Percentiles rank a stretch among this genome's conserved stretches.
Conservation (phyloP, 1,139 yeast genomes). For the Williopsis jadinii region DNA sequence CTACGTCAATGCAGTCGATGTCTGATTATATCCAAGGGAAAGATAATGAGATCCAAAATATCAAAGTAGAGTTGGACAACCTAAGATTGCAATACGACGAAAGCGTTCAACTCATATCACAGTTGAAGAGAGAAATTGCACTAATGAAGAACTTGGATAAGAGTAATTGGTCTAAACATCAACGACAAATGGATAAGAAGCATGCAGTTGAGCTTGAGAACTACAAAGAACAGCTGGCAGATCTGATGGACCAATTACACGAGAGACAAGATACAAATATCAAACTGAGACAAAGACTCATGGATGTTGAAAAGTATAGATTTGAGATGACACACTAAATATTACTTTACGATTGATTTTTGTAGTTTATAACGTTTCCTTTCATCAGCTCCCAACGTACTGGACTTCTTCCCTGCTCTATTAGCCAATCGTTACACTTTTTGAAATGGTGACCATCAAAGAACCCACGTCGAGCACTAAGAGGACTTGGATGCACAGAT, state of each 20-base stretch:
- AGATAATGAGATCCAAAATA: conserved; percentile 5
- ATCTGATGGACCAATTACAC: conserved; percentile 12
- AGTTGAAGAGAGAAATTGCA: no score
- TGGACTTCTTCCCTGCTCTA: conserved; percentile 29
- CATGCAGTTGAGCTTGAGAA: conserved; percentile 9
- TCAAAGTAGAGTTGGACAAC: conserved; percentile 10
- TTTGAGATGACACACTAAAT: not conserved
- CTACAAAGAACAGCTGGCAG: conserved; percentile 11
- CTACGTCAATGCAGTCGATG: conserved; percentile 16
- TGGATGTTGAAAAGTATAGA: conserved; percentile 7
- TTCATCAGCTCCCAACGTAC: conserved; percentile 50
- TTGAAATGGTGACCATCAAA: conserved; percentile 64
- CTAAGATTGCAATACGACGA: conserved; percentile 3
- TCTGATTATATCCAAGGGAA: no score
- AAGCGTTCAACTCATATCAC: no score
- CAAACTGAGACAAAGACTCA: conserved; percentile 12
- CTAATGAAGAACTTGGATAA: not conserved
- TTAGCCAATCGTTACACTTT: conserved; percentile 65
- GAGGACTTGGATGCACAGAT: conserved; percentile 92
- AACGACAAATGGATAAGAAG: conserved; percentile 1
- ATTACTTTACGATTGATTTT: not conserved
- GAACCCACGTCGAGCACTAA: conserved; percentile 81
- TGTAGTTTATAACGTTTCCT: conserved; percentile 10
- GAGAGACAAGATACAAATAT: conserved; percentile 13
- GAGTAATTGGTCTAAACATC: not conserved